Percentiles rank a stretch among this genome's conserved stretches.
Evolutionary conservation across 2,329 filamentous ascomycete species (phyloP).

Genomic region (Botrytis paeoniae): DNA sequence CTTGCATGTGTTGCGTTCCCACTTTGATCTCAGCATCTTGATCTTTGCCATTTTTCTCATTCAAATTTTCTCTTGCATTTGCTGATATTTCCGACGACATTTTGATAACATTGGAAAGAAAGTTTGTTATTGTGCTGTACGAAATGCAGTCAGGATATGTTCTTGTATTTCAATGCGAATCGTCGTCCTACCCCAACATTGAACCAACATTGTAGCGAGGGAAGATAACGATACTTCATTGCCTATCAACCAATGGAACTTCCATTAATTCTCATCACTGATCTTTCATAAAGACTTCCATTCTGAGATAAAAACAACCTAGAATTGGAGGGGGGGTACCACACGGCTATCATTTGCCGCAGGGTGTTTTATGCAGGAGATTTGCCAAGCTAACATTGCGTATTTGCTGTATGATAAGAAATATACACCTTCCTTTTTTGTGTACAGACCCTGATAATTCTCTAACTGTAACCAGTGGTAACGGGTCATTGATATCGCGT

Average conservation of each 20-base stretch:
- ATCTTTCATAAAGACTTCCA: background rate
- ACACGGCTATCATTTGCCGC: background rate
- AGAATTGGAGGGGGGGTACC: background rate
- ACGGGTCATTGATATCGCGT: background rate
- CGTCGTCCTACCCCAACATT: background rate
- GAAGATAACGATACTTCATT: conserved; percentile 3
- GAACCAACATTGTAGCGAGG: background rate
- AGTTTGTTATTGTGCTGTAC: background rate
- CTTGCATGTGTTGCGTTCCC: conserved; percentile 24
- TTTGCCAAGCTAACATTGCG: background rate
- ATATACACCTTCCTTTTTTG: background rate
- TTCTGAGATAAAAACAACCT: background rate
- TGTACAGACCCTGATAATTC: background rate
- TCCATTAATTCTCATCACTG: background rate
- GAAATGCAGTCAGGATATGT: background rate
- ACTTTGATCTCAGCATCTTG: conserved; percentile 16
- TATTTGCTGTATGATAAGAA: conserved; percentile 1
- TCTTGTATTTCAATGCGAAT: background rate
- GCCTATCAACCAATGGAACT: background rate
- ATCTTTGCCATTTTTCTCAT: conserved; percentile 4
- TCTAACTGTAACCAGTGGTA: background rate
- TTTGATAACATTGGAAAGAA: background rate
- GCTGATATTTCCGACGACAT: conserved; percentile 3
- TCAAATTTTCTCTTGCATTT: background rate
- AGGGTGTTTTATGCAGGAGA: background rate